phyloP scores from a whole-genome alignment of 257 asterid genomes.

The Nicotiana otophora region DNA sequence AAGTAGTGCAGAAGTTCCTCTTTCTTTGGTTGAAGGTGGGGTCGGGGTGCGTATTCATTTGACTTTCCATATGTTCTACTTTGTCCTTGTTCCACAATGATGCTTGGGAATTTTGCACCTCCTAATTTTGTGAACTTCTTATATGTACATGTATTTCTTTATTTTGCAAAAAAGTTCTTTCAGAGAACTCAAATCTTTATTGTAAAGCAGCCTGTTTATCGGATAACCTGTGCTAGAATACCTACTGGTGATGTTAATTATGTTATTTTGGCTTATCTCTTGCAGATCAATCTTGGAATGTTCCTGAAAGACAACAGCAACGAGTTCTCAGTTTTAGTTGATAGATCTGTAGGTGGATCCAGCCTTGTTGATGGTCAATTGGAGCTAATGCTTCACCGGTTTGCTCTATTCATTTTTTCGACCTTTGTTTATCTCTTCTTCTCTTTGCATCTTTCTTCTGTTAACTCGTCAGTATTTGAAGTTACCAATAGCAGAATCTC shows the following conservation, averaged over 20 bases:
- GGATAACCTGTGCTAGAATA: background rate
- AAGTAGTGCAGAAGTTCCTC: background rate
- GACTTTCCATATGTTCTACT: background rate
- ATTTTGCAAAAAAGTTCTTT: background rate
- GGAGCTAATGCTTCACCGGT: constrained; percentile 96
- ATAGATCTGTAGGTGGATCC: constrained; percentile 93
- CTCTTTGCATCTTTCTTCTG: background rate
- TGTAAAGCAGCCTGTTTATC: background rate
- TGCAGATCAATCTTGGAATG: constrained; percentile 88
- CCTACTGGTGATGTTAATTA: background rate
- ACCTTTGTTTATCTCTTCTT: background rate
- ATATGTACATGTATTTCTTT: background rate
- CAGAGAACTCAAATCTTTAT: background rate
- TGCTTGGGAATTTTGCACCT: background rate
- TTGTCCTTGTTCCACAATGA: background rate
- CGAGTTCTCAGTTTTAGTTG: constrained; percentile 89
- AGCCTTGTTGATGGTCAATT: constrained; percentile 79
- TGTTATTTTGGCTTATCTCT: background rate
- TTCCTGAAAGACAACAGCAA: constrained; percentile 67
- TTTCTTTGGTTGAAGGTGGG: background rate
- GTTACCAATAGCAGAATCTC: background rate
- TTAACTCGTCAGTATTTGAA: background rate
- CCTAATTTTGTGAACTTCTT: background rate
- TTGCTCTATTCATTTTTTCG: background rate
- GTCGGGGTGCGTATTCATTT: background rate